Percentiles rank a stretch among this genome's conserved stretches.
These are phyloP conservation scores for Apodospora peruviana DNA, from an alignment of 495 filamentous ascomycete species.

Conservation along the genomic window DNA sequence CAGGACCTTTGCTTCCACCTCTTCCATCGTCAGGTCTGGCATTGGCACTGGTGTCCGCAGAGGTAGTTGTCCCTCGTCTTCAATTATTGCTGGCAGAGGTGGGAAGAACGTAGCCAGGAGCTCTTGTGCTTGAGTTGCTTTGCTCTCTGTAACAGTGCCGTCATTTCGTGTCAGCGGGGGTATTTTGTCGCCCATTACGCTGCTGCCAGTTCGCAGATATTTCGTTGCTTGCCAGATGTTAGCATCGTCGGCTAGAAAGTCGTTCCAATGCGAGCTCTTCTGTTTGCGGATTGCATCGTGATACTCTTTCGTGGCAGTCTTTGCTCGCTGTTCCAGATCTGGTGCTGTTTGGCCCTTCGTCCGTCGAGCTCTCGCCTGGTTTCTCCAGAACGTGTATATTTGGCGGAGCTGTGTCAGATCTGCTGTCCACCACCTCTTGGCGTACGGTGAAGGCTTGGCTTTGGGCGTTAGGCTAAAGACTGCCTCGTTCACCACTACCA, in stretches of 20 bases:
- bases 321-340: not conserved
- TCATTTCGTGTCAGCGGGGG: not conserved
- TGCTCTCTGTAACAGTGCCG: not conserved
- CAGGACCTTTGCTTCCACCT: too few relatives aligned
- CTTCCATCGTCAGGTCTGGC: not conserved
- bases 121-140: not conserved
- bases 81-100: not conserved
- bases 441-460: too few relatives aligned
- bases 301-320: not conserved
- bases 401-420: constrained; percentile 2
- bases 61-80: constrained; percentile 1
- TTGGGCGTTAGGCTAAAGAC: constrained; percentile 6
- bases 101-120: constrained; percentile 2
- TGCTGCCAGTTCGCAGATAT: constrained; percentile 1
- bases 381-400: constrained; percentile 3
- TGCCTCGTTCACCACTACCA: constrained; percentile 2
- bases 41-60: not conserved
- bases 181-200: not conserved
- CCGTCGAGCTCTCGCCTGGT: constrained; percentile 1
- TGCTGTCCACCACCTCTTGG: constrained; percentile 6
- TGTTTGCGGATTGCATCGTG: too few relatives aligned
- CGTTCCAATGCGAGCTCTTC: too few relatives aligned
- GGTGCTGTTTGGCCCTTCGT: not conserved
- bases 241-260: not conserved
- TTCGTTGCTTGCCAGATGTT: constrained; percentile 4